These are phyloP conservation scores for Taxawa tesnikishii DNA, from an alignment of 2,329 filamentous ascomycete species.

Conservation along the genomic window DNA sequence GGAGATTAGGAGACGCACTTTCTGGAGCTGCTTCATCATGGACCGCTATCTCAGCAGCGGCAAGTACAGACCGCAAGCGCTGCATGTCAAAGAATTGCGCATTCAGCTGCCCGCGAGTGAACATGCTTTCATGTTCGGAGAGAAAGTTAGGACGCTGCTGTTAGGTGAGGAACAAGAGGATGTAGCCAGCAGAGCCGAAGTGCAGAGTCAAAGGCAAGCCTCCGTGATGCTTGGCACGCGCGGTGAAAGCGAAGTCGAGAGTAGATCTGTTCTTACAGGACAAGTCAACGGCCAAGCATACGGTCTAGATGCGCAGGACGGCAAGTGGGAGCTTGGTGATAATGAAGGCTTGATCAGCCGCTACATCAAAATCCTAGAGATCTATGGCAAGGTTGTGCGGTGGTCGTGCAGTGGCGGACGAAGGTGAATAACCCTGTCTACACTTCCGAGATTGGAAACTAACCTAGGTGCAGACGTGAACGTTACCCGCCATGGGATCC, in stretches of 20 bases:
- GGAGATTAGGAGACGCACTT: slow-evolving; percentile 55
- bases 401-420: slow-evolving; percentile 48
- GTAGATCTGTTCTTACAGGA: background rate
- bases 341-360: slow-evolving; percentile 36
- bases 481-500: slow-evolving; percentile 48
- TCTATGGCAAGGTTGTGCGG: slow-evolving; percentile 42
- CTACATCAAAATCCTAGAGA: slow-evolving; percentile 41
- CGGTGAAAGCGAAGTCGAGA: slow-evolving; percentile 16
- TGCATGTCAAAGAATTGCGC: slow-evolving; percentile 46
- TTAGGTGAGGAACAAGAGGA: slow-evolving; percentile 30
- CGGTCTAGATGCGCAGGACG: slow-evolving; percentile 30
- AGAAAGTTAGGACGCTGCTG: slow-evolving; percentile 42
- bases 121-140: slow-evolving; percentile 49
- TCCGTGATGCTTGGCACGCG: slow-evolving; percentile 24
- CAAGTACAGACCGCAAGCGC: slow-evolving; percentile 46
- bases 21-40: slow-evolving; percentile 64
- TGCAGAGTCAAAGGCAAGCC: background rate
- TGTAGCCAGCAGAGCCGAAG: slow-evolving; percentile 15
- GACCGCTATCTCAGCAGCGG: slow-evolving; percentile 58
- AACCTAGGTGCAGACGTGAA: slow-evolving; percentile 40
- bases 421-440: no score
- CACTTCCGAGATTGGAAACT: no score
- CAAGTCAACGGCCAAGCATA: background rate
- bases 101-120: slow-evolving; percentile 60
- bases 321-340: slow-evolving; percentile 39